Evolutionary conservation across 495 filamentous ascomycete genomes (phyloP).

Genomic region (Xylona heveae): DNA sequence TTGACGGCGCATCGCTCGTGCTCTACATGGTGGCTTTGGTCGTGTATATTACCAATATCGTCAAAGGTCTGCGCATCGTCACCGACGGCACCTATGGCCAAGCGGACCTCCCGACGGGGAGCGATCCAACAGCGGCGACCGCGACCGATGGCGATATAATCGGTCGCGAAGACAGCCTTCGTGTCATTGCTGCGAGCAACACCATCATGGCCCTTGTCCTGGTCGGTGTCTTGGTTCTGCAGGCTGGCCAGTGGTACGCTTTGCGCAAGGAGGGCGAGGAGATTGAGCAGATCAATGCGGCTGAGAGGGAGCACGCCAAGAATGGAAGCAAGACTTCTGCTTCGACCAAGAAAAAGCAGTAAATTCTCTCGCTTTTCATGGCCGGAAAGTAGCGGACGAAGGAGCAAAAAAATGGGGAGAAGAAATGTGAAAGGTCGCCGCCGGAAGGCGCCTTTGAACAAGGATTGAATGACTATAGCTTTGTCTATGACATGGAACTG

Average conservation of each 20-base stretch:
- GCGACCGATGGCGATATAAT: slow-evolving; percentile 10
- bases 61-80: slow-evolving; percentile 74
- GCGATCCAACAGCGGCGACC: neutral
- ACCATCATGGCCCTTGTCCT: slow-evolving; percentile 84
- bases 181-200: slow-evolving; percentile 85
- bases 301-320: slow-evolving; percentile 27
- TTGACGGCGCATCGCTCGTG: slow-evolving; percentile 79
- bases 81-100: slow-evolving; percentile 26
- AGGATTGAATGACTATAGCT: too few species aligned
- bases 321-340: neutral
- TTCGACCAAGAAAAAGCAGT: too few species aligned
- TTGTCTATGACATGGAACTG: too few species aligned
- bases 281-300: slow-evolving; percentile 34
- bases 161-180: slow-evolving; percentile 64
- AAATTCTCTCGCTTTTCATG: too few species aligned
- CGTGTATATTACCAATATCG: slow-evolving; percentile 85
- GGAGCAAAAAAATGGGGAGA: too few species aligned
- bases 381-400: too few species aligned
- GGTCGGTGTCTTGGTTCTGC: slow-evolving; percentile 74
- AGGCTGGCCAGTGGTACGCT: slow-evolving; percentile 98
- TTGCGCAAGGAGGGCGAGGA: slow-evolving; percentile 82
- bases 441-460: too few species aligned
- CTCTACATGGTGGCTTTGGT: slow-evolving; percentile 82
- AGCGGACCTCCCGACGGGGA: slow-evolving; percentile 5
- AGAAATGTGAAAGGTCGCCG: too few species aligned